phyloP scores from a whole-genome alignment of 495 filamentous ascomycete species.

The Aspergillus diversus region DNA sequence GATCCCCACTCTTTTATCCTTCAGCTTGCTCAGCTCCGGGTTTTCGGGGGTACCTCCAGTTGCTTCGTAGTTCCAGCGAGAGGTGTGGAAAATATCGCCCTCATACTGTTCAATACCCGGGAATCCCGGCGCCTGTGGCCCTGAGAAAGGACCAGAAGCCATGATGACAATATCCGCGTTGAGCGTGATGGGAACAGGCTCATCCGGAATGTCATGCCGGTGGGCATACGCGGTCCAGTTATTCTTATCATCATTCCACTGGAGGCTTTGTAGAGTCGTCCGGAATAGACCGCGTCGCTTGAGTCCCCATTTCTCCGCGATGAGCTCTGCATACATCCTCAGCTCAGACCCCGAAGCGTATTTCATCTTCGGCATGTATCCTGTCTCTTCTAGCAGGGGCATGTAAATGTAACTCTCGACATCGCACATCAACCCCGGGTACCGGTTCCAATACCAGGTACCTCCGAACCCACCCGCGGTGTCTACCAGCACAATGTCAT shows the following conservation, averaged over 20 bases:
- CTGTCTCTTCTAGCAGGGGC: conserved; percentile 64
- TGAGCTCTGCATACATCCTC: conserved; percentile 26
- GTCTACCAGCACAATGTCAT: conserved; percentile 57
- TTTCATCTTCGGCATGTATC: conserved; percentile 52
- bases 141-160: conserved; percentile 13
- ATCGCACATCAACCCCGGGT: conserved; percentile 41
- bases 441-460: conserved; percentile 53
- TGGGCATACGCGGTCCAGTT: background rate
- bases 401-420: conserved; percentile 42
- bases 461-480: conserved; percentile 55
- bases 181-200: conserved; percentile 14
- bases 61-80: conserved; percentile 40
- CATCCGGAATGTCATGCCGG: background rate
- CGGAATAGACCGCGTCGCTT: conserved; percentile 50
- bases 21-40: conserved; percentile 38
- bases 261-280: background rate
- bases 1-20: conserved; percentile 48
- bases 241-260: conserved; percentile 17
- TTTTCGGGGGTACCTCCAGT: conserved; percentile 54
- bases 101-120: conserved; percentile 19
- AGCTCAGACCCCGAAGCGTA: conserved; percentile 34
- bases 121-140: conserved; percentile 28
- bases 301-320: conserved; percentile 46
- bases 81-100: conserved; percentile 41
- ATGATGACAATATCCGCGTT: conserved; percentile 13